Evolutionary conservation across 441 rosid genomes (phyloP).

Genomic region (Viola pubescens): DNA sequence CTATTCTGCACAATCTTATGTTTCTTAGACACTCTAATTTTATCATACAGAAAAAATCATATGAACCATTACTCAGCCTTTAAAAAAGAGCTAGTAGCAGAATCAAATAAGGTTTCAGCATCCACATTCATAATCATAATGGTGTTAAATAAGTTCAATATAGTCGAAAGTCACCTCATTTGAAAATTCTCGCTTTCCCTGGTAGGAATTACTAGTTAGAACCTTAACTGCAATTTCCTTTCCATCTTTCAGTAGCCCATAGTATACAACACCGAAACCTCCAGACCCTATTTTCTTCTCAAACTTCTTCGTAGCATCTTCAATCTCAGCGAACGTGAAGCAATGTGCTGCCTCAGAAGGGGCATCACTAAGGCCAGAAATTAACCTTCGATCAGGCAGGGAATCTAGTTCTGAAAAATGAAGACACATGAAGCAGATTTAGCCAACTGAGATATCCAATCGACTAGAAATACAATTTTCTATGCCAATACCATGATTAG

Average conservation of each 20-base stretch:
- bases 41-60: not conserved
- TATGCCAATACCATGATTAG: slow-evolving; percentile 33
- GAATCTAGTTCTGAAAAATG: slow-evolving; percentile 34
- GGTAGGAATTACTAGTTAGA: slow-evolving; percentile 70
- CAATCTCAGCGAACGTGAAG: slow-evolving; percentile 63
- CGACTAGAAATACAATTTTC: slow-evolving; percentile 12
- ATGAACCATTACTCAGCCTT: not conserved
- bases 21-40: not conserved
- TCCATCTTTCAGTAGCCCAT: slow-evolving; percentile 75
- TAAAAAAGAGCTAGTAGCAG: not conserved
- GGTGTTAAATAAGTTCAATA: not conserved
- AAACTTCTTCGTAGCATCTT: slow-evolving; percentile 66
- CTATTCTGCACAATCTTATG: too few relatives aligned
- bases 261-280: slow-evolving; percentile 89
- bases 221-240: slow-evolving; percentile 93
- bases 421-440: slow-evolving; percentile 17
- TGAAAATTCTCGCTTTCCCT: slow-evolving; percentile 86
- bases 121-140: not conserved
- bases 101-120: not conserved
- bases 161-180: slow-evolving; percentile 57
- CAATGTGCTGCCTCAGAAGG: slow-evolving; percentile 78
- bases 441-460: slow-evolving; percentile 2
- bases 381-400: slow-evolving; percentile 40
- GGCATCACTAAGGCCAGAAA: slow-evolving; percentile 48
- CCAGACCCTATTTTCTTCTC: slow-evolving; percentile 95